Conservation (phyloP, 2,329 filamentous ascomycete genomes). For the Fusarium citri region DNA sequence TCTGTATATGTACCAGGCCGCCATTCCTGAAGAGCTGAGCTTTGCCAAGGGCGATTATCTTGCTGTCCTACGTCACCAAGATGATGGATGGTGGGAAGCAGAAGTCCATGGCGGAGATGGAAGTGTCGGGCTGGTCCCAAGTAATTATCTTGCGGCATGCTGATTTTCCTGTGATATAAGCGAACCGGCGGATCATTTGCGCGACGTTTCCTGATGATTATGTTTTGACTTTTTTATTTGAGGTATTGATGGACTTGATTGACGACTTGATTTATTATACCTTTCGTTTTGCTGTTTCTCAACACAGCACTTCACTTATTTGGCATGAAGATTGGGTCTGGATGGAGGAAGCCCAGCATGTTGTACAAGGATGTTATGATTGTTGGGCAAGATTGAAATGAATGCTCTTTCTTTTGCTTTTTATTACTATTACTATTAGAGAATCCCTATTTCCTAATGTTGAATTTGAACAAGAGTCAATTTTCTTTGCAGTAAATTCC, state of each 20-base stretch:
- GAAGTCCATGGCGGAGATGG: conserved; percentile 80
- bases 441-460: conserved; percentile 9
- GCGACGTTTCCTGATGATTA: conserved; percentile 7
- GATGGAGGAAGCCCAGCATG: conserved; percentile 4
- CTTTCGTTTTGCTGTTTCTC: conserved; percentile 31
- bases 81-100: conserved; percentile 99
- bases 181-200: conserved; percentile 18
- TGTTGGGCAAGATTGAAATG: conserved; percentile 38
- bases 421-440: conserved; percentile 14
- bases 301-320: conserved; percentile 18
- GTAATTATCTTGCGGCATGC: conserved; percentile 73
- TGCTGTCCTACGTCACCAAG: conserved; percentile 88
- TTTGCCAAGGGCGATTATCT: conserved; percentile 94
- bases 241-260: conserved; percentile 17
- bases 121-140: conserved; percentile 71
- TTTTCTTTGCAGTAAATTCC: background rate
- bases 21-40: conserved; percentile 92
- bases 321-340: conserved; percentile 29
- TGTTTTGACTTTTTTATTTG: conserved; percentile 13
- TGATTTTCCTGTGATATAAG: conserved; percentile 45
- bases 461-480: background rate
- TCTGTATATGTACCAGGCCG: conserved; percentile 92
- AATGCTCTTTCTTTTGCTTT: conserved; percentile 18
- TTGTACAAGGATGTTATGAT: conserved; percentile 31
- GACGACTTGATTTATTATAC: conserved; percentile 30